Percentiles rank a stretch among this genome's conserved stretches.
Evolutionary conservation across 1,139 yeast genomes (phyloP).

Genomic region (Pichia sp.): DNA sequence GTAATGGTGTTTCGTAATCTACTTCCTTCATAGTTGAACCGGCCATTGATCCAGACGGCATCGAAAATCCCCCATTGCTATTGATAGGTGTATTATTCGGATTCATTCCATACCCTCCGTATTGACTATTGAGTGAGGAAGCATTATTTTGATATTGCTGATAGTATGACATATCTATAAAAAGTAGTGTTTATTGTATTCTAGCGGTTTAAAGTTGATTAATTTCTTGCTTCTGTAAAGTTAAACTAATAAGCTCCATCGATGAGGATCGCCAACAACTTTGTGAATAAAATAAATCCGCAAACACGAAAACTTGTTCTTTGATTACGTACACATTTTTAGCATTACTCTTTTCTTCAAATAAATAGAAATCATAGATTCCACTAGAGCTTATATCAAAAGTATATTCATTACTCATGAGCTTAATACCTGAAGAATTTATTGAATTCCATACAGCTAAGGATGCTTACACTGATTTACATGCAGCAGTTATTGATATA

Average conservation of each 20-base stretch:
- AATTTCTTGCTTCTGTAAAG: too few relatives aligned
- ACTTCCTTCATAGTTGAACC: constrained; percentile 12
- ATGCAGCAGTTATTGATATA: constrained; percentile 40
- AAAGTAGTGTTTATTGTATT: too few relatives aligned
- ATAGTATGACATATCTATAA: constrained; percentile 25
- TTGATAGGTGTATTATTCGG: not conserved
- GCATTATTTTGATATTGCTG: constrained; percentile 21
- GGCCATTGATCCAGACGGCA: constrained; percentile 29
- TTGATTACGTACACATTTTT: too few relatives aligned
- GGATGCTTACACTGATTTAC: constrained; percentile 20
- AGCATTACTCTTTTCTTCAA: too few relatives aligned
- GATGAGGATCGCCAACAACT: too few relatives aligned
- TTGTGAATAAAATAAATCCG: too few relatives aligned
- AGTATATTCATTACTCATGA: not conserved
- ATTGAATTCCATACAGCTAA: not conserved
- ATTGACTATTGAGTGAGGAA: constrained; percentile 8
- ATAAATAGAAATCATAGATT: too few relatives aligned
- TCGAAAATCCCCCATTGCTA: constrained; percentile 8
- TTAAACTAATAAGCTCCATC: too few relatives aligned
- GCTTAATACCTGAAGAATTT: not conserved
- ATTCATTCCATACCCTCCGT: constrained; percentile 2
- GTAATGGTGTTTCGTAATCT: constrained; percentile 40
- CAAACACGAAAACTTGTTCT: too few relatives aligned
- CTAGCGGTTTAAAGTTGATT: too few relatives aligned
- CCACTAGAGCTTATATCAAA: too few relatives aligned